Percentiles rank a stretch among this genome's conserved stretches.
These are phyloP conservation scores for Macrotyloma uniflorum DNA, from an alignment of 306 rosid species.

Conservation along the genomic window DNA sequence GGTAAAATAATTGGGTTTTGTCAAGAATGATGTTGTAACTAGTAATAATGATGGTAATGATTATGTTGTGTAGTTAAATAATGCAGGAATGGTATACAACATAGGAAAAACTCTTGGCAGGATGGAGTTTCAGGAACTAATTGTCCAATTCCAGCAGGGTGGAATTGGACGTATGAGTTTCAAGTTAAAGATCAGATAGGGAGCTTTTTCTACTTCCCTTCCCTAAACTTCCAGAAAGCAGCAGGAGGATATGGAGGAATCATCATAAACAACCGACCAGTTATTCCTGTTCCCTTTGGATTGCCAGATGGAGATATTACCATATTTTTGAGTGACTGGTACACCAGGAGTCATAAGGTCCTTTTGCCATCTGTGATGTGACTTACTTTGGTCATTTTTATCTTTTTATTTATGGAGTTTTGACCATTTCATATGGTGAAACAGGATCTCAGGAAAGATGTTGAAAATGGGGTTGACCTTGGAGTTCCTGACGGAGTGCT, in stretches of 20 bases:
- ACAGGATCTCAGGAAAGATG: conserved; percentile 74
- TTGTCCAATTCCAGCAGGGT: conserved; percentile 98
- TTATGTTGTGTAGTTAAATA: conserved; percentile 44
- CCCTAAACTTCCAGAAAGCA: conserved; percentile 84
- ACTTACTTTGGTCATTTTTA: conserved; percentile 11
- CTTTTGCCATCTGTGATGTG: not conserved
- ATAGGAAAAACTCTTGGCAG: conserved; percentile 92
- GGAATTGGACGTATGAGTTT: conserved; percentile 95
- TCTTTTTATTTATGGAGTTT: conserved; percentile 19
- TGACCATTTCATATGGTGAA: conserved; percentile 40
- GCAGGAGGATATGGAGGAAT: conserved; percentile 94
- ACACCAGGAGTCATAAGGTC: conserved; percentile 82
- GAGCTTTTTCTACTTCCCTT: conserved; percentile 93
- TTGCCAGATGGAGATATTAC: conserved; percentile 91
- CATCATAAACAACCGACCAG: conserved; percentile 72
- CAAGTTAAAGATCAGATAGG: conserved; percentile 99
- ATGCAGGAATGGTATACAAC: conserved; percentile 86
- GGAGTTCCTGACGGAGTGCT: conserved; percentile 86
- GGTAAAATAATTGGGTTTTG: conserved; percentile 55
- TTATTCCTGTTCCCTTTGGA: conserved; percentile 80
- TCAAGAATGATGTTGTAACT: not conserved
- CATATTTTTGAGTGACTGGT: conserved; percentile 87
- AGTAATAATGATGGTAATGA: conserved; percentile 40
- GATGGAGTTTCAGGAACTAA: conserved; percentile 95
- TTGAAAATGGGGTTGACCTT: conserved; percentile 65